Base-by-base conservation (phyloP, 1,139 yeast species). In the Oligophagozyma castellii region DNA sequence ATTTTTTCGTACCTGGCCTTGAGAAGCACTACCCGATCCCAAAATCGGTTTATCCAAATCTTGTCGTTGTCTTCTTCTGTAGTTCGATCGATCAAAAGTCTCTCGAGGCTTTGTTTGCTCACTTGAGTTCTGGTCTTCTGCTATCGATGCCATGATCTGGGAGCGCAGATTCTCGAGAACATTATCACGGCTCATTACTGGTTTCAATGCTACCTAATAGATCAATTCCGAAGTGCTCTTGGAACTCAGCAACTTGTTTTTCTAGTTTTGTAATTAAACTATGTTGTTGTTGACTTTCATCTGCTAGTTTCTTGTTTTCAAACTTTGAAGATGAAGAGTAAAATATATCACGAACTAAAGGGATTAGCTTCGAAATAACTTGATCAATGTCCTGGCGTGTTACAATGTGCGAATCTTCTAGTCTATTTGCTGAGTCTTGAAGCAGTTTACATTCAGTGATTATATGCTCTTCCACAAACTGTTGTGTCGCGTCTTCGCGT, bases 141-240 rank as follows among this genome's bases (percentile, higher is more conserved):
- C 28, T 38, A 48, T 44, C 4, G 51, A 46, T 2, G 44, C 47
- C 19, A 48, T 43, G 13, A 47, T 47, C 33, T 45, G 43, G 13
- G 48, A 35, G 24, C 52, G 35, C 26, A 48, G 29, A 23, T 38
- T 47, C 30, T 48, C 52, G 23, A 48, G 24, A n/a, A 37, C 35
- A n/a, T 34, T 29, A 12, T 33, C 35, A 22, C 36, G 36, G 12
- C 27, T 27, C 35, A 34, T 31, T 74, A 18, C 20, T 18, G 20
- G 8, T 7, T 7, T 18, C 19, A 27, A 29, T 22, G 29, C 18
- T 5, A 27, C 27, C 20, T 33, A 30, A 13, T 25, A 29, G 14
- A 33, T 36, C 12, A 30, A 29, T 4, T 30, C 16, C 8, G 8
- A 10, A 18, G 20, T 10, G 7, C 7, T 18, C 20, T 18, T 10